Conservation (phyloP, 2,329 filamentous ascomycete genomes). For the Stagonosporopsis cucurbitacearum region DNA sequence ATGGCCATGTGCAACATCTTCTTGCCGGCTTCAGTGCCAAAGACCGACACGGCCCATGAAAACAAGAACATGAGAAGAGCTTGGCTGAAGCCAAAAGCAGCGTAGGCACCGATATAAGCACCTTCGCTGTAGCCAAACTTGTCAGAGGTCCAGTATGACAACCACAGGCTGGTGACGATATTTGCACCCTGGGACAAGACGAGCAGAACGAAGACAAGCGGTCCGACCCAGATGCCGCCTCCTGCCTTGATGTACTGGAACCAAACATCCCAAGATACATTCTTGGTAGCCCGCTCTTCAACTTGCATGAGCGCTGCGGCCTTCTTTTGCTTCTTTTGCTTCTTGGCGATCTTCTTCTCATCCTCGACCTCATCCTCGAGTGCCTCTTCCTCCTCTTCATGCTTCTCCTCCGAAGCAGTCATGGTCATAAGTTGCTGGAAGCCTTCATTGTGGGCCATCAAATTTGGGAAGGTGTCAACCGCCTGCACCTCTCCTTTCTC, state of each 20-base stretch:
- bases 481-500: constrained; percentile 83
- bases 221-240: constrained; percentile 72
- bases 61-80: constrained; percentile 70
- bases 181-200: constrained; percentile 80
- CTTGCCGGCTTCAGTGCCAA: constrained; percentile 82
- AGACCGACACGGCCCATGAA: constrained; percentile 76
- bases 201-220: constrained; percentile 68
- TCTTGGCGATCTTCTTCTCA: constrained; percentile 63
- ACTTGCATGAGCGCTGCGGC: constrained; percentile 72
- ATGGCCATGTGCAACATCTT: constrained; percentile 83
- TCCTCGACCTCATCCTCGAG: constrained; percentile 63
- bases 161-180: constrained; percentile 87
- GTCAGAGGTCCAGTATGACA: constrained; percentile 90
- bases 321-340: constrained; percentile 54
- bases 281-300: constrained; percentile 73
- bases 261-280: constrained; percentile 83
- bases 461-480: constrained; percentile 85
- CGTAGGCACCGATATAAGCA: constrained; percentile 70
- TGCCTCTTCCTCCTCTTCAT: constrained; percentile 57
- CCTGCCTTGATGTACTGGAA: constrained; percentile 77
- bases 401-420: constrained; percentile 68
- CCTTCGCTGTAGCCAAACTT: constrained; percentile 72
- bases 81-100: constrained; percentile 30
- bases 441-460: constrained; percentile 78
- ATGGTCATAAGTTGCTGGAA: constrained; percentile 86